Base-by-base conservation (phyloP, 768 basidiomycete species). In the Amanita fuliginea region DNA sequence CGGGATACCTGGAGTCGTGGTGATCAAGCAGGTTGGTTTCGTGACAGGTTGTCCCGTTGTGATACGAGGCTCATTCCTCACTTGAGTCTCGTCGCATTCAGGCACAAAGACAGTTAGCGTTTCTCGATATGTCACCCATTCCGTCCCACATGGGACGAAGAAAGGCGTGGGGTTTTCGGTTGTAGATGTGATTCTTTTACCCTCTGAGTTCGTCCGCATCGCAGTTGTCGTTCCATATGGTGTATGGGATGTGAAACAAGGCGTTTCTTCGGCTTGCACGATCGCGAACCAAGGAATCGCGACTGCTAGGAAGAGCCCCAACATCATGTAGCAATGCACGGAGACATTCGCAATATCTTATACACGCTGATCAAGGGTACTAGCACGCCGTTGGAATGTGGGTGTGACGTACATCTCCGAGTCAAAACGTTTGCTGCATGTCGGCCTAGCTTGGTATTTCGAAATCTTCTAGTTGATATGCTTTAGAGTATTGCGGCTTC, bases 21-120 rank as follows among this genome's bases (percentile, higher is more conserved):
- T 14, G n/a, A 40, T 37, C 9, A 40, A 16, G 39, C 41, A 49
- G 7, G 14, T 22, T 18, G 47, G 11, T 19, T 24, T 42, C 39
- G 24, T 40, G n/a, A 32, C 46, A 49, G 21, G 43, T 44, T 9
- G 33, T 44, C 9, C 49, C 4, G 56, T 56, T 24, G 56, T 58
- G 28, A 61, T 39, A 2, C 55, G 56, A 14, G 60, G 58, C 49
- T 61, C 60, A 46, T 56, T 48, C 6, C 58, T 51, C 13, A 56
- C 57, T 42, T 59, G 57, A 11, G 57, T 59, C 46, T 59, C 49
- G 34, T 57, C 39, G 44, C 60, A 61, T 11, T 58, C 57, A 4
- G 54, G 28, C 3, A 53, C 24, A 18, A 56, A 26, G n/a, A 56
- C 58, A 4, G 60, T 61, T 2, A 58, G 42, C 4, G 57, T 59